phyloP scores from a whole-genome alignment of 345 rosid species.

The Conringia planisiliqua region DNA sequence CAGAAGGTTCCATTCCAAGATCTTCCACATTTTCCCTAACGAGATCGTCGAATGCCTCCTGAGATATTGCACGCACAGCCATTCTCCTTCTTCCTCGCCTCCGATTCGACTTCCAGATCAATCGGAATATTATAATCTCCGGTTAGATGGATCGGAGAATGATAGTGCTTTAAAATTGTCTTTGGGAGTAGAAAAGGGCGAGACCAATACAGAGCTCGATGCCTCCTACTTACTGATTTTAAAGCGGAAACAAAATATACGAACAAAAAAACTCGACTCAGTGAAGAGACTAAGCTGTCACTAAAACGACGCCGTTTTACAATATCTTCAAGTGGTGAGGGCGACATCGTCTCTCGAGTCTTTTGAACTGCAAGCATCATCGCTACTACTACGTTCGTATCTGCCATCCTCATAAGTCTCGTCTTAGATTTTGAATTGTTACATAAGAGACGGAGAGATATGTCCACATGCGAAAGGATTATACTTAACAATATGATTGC shows the following conservation, averaged over 20 bases:
- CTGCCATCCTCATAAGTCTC: not conserved
- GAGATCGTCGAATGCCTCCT: slow-evolving; percentile 82
- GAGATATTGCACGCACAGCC: slow-evolving; percentile 63
- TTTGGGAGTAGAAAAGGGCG: not conserved
- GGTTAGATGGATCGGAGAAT: not conserved
- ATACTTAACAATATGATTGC: not conserved
- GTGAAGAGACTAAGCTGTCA: not conserved
- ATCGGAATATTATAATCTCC: not conserved
- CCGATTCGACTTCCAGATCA: not conserved
- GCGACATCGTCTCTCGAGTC: not conserved
- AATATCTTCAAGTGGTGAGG: too few relatives aligned
- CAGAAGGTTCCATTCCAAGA: slow-evolving; percentile 83
- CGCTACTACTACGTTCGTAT: not conserved
- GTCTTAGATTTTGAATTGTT: not conserved
- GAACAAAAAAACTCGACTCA: not conserved
- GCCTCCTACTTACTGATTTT: not conserved
- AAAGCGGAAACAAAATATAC: not conserved
- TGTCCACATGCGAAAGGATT: not conserved
- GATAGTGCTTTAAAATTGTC: not conserved
- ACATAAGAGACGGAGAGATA: not conserved
- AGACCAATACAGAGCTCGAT: not conserved
- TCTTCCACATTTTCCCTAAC: slow-evolving; percentile 87
- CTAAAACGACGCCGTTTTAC: not conserved
- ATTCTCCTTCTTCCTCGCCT: slow-evolving; percentile 28
- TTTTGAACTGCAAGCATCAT: not conserved